A percentile compares a stretch with the other conserved stretches of the same genome.
Evolutionary conservation across 2,329 filamentous ascomycete genomes (phyloP).

Genomic region (Tolypocladium guangdongense): DNA sequence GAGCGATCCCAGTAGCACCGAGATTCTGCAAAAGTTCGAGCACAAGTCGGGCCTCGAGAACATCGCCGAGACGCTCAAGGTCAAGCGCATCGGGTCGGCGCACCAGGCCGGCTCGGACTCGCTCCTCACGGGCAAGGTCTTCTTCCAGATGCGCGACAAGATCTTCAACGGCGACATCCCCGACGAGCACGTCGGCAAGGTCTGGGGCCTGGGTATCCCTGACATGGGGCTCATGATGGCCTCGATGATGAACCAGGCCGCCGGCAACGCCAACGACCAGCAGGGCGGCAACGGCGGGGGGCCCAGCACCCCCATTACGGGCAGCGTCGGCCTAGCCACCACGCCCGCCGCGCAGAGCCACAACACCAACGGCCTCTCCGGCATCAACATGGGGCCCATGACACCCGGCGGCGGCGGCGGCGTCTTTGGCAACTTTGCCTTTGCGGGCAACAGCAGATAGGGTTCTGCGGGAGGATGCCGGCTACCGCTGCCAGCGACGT

Average conservation of each 20-base stretch:
- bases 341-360: conserved; percentile 39
- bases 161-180: conserved; percentile 78
- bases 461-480: conserved; percentile 1
- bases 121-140: conserved; percentile 84
- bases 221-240: conserved; percentile 37
- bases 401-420: conserved; percentile 68
- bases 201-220: conserved; percentile 80
- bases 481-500: background rate
- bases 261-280: conserved; percentile 29
- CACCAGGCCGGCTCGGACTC: conserved; percentile 94
- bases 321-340: conserved; percentile 33
- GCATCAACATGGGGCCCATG: conserved; percentile 58
- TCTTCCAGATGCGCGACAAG: conserved; percentile 83
- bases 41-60: conserved; percentile 88
- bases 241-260: conserved; percentile 21
- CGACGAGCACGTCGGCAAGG: conserved; percentile 75
- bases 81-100: conserved; percentile 75
- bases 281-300: conserved; percentile 25
- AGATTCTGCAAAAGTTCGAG: conserved; percentile 75
- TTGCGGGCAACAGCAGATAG: conserved; percentile 30
- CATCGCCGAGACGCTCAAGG: conserved; percentile 84
- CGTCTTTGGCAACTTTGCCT: conserved; percentile 64
- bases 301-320: conserved; percentile 61
- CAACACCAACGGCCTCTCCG: conserved; percentile 43
- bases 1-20: conserved; percentile 51